phyloP scores from a whole-genome alignment of 1,139 yeast genomes.

The Yamadazyma membranifaciens region DNA sequence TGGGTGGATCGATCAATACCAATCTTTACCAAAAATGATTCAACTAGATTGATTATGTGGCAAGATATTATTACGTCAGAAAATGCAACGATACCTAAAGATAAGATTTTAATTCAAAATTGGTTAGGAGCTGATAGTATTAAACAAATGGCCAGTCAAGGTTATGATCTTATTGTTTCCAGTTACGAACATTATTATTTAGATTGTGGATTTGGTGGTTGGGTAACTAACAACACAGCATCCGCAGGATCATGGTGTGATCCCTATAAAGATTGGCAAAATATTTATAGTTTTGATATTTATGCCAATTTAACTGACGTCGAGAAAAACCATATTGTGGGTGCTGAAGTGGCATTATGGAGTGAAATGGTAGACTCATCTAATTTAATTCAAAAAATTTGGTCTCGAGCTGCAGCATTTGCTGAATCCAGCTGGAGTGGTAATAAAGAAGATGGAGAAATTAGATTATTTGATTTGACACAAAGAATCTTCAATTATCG shows the following conservation, averaged over 20 bases:
- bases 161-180: slow-evolving; percentile 47
- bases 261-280: slow-evolving; percentile 47
- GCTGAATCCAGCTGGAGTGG: slow-evolving; percentile 51
- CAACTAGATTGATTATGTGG: slow-evolving; percentile 42
- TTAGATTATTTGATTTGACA: slow-evolving; percentile 33
- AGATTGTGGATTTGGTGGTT: slow-evolving; percentile 50
- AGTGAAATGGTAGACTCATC: slow-evolving; percentile 42
- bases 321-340: slow-evolving; percentile 35
- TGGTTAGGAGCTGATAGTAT: slow-evolving; percentile 36
- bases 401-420: slow-evolving; percentile 51
- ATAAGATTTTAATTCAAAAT: slow-evolving; percentile 34
- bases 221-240: slow-evolving; percentile 37
- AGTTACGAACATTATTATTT: slow-evolving; percentile 36
- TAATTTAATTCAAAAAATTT: slow-evolving; percentile 37
- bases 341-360: slow-evolving; percentile 49
- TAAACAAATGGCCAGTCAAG: slow-evolving; percentile 29
- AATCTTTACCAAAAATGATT: slow-evolving; percentile 26
- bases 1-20: slow-evolving; percentile 42
- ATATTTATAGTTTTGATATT: slow-evolving; percentile 42
- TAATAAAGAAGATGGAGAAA: slow-evolving; percentile 28
- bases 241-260: slow-evolving; percentile 54
- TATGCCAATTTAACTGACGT: slow-evolving; percentile 30
- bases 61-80: slow-evolving; percentile 39
- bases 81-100: slow-evolving; percentile 21
- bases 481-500: slow-evolving; percentile 43